phyloP scores from a whole-genome alignment of 164 flowering plant genomes.

The Magnolia changhungtana region DNA sequence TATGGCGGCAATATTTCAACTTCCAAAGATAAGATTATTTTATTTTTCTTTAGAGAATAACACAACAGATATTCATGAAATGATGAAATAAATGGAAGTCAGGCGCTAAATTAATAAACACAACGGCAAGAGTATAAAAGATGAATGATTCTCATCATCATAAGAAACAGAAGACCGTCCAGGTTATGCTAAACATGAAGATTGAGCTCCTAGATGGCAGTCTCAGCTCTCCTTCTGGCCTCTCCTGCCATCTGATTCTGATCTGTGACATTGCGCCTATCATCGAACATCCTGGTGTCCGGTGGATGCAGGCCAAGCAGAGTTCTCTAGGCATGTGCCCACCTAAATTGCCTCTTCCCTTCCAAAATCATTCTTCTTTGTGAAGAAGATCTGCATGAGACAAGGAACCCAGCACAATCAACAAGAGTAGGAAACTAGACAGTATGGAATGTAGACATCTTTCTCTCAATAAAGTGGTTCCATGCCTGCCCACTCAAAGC shows the following conservation, averaged over 20 bases:
- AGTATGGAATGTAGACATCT: constrained; percentile 35
- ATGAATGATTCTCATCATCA: no score
- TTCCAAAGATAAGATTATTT: no score
- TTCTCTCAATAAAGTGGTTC: constrained; percentile 79
- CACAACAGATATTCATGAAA: no score
- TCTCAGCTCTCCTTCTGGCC: constrained; percentile 56
- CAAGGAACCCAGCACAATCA: background rate
- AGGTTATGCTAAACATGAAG: no score
- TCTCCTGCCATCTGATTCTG: constrained; percentile 68
- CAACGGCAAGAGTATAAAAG: no score
- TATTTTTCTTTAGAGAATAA: no score
- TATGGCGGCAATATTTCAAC: no score
- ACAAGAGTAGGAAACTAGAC: background rate
- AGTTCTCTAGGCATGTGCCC: constrained; percentile 92
- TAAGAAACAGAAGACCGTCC: no score
- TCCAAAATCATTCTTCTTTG: constrained; percentile 81
- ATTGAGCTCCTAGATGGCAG: constrained; percentile 52
- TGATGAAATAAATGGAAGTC: no score
- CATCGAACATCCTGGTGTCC: constrained; percentile 64
- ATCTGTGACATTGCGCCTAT: constrained; percentile 56
- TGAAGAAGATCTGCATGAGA: constrained; percentile 71
- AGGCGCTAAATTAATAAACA: no score
- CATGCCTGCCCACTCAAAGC: constrained; percentile 75
- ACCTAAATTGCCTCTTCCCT: constrained; percentile 81
- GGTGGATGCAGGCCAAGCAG: constrained; percentile 81